phyloP scores from a whole-genome alignment of 2,329 filamentous ascomycete genomes.

The Chaetomium olivaceum region DNA sequence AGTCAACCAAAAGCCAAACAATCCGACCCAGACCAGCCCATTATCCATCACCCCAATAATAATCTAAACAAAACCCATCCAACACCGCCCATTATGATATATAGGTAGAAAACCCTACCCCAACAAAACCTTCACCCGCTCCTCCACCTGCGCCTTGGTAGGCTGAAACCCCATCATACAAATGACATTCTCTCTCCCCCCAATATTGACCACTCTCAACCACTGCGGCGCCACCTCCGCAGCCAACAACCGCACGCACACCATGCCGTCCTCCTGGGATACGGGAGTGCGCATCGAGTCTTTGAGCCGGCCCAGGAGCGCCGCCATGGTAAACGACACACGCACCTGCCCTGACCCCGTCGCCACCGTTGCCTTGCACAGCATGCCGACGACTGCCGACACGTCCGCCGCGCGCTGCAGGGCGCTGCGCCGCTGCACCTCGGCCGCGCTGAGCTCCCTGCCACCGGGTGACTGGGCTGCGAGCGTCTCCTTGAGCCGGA shows the following conservation, averaged over 20 bases:
- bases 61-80: neutral
- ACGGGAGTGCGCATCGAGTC: conserved; percentile 64
- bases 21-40: neutral
- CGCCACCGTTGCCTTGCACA: conserved; percentile 53
- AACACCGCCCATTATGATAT: neutral
- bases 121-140: conserved; percentile 34
- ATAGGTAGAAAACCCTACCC: conserved; percentile 18
- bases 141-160: conserved; percentile 40
- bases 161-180: conserved; percentile 47
- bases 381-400: conserved; percentile 65
- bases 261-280: conserved; percentile 53
- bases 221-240: conserved; percentile 58
- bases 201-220: conserved; percentile 54
- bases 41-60: neutral
- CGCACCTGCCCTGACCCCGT: conserved; percentile 51
- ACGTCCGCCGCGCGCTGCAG: conserved; percentile 69
- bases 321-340: conserved; percentile 65
- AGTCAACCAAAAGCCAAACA: neutral
- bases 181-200: conserved; percentile 58
- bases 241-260: conserved; percentile 54
- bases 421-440: conserved; percentile 63
- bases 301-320: conserved; percentile 63
- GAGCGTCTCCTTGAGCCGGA: conserved; percentile 68
- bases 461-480: conserved; percentile 42
- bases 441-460: conserved; percentile 51